phyloP scores from a whole-genome alignment of 768 basidiomycete species.

The Clavulina sp. region DNA sequence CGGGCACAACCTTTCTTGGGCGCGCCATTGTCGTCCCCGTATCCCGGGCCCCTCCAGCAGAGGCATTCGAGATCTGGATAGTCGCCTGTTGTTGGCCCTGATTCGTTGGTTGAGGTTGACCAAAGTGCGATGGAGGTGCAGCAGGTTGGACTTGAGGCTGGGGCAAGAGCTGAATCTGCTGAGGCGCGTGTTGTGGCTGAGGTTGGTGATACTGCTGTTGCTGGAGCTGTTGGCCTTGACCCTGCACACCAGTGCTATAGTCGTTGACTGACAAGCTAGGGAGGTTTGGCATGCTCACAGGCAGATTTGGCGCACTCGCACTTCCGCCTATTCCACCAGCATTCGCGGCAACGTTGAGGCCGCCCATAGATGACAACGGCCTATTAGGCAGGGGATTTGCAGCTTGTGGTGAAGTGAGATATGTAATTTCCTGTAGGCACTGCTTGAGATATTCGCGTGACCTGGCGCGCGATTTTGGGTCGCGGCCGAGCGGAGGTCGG shows the following conservation, averaged over 20 bases:
- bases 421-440: constrained; percentile 96
- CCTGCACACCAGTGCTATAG: no score
- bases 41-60: no score
- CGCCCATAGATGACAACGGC: no score
- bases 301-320: constrained; percentile 1
- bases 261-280: neutral
- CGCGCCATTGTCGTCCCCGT: no score
- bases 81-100: no score
- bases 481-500: constrained; percentile 64
- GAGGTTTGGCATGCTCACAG: constrained; percentile 1
- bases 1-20: constrained; percentile 68
- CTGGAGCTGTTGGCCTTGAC: constrained; percentile 1
- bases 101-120: no score
- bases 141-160: constrained; percentile 48
- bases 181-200: constrained; percentile 5
- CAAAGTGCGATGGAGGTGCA: no score
- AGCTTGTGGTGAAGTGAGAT: constrained; percentile 90
- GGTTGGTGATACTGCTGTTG: constrained; percentile 29
- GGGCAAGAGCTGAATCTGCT: constrained; percentile 47
- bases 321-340: no score
- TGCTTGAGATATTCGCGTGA: constrained; percentile 97
- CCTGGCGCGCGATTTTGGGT: constrained; percentile 88
- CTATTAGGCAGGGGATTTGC: constrained; percentile 92
- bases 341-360: constrained; percentile 7
- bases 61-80: no score